These are phyloP conservation scores for Wickerhamomyces subpelliculosus DNA, from an alignment of 805 yeast species.

Conservation along the genomic window DNA sequence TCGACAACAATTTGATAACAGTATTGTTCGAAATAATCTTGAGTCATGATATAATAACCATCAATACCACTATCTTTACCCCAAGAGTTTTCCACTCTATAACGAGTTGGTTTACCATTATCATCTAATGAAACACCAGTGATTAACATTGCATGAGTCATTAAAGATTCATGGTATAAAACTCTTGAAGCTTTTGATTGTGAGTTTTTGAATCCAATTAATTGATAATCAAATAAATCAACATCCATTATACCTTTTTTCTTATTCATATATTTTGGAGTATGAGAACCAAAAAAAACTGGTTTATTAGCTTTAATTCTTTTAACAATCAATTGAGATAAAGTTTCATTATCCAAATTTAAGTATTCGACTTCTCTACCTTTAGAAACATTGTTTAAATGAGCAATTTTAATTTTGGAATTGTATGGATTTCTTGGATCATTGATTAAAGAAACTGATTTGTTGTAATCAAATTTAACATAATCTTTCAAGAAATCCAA, in stretches of 20 bases:
- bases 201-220: slow-evolving; percentile 46
- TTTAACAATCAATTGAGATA: slow-evolving; percentile 56
- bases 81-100: slow-evolving; percentile 77
- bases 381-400: slow-evolving; percentile 65
- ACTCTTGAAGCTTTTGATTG: slow-evolving; percentile 63
- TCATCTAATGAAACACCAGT: slow-evolving; percentile 74
- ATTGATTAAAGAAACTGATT: slow-evolving; percentile 61
- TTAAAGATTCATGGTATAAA: slow-evolving; percentile 59
- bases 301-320: slow-evolving; percentile 70
- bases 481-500: slow-evolving; percentile 49
- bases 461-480: slow-evolving; percentile 43
- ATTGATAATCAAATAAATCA: slow-evolving; percentile 58
- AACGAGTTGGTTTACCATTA: slow-evolving; percentile 51
- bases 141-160: slow-evolving; percentile 90
- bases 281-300: slow-evolving; percentile 84
- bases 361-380: slow-evolving; percentile 68
- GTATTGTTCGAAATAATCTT: slow-evolving; percentile 67
- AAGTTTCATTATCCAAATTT: slow-evolving; percentile 52
- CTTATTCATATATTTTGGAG: slow-evolving; percentile 67
- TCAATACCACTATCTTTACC: slow-evolving; percentile 61
- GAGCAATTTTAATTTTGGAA: slow-evolving; percentile 59
- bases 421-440: slow-evolving; percentile 76
- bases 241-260: slow-evolving; percentile 66
- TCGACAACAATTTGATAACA: slow-evolving; percentile 67
- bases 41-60: slow-evolving; percentile 67